Base-by-base conservation (phyloP, 768 basidiomycete genomes). In the Calocera viscosa region DNA sequence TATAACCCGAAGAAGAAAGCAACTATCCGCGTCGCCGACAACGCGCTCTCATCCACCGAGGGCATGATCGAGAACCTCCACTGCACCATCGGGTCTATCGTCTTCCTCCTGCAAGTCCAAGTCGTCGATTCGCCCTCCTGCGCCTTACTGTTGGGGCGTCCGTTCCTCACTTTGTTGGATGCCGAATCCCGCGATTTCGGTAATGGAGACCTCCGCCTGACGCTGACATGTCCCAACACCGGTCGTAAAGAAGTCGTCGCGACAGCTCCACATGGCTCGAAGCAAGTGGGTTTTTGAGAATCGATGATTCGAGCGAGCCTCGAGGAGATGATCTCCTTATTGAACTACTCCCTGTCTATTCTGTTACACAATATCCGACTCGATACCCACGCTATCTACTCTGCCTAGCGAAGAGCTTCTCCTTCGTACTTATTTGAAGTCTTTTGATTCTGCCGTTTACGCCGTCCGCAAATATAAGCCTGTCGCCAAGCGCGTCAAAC, bases 391-490 rank as follows among this genome's bases (percentile, higher is more conserved):
- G 19, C 10, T 10, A 40, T n/a, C 39, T 40, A 10, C 10, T 10
- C 10, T 10, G 39, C 19, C 39, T 10, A 40, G 19, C 19, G 11
- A 40, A 40, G 10, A 40, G 11, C 39, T 40, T 10, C 10, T 19
- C 10, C 19, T 19, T 19, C 19, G 39, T 10, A 10, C 39, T 10
- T 40, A 40, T 40, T 10, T 40, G 10, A 40, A 10, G 19, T 40
- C 39, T 10, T 10, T 40, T 40, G 35, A 38, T 38, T 38, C 14
- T 14, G 35, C 5, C 35, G 35, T 47, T 7, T 5, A 47, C 7
- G 24, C 43, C 43, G 24, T 47, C 24, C 24, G 43, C 7, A 76
- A 76, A 65, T 78, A 76, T 68, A 78, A 78, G 53, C 72, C 71
- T 2, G 76, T 77, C 0, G 75, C 69, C 0, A 26, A 68, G 12